These are phyloP conservation scores for Malassezia equina DNA, from an alignment of 1,284 basidiomycete genomes.

Conservation along the genomic window DNA sequence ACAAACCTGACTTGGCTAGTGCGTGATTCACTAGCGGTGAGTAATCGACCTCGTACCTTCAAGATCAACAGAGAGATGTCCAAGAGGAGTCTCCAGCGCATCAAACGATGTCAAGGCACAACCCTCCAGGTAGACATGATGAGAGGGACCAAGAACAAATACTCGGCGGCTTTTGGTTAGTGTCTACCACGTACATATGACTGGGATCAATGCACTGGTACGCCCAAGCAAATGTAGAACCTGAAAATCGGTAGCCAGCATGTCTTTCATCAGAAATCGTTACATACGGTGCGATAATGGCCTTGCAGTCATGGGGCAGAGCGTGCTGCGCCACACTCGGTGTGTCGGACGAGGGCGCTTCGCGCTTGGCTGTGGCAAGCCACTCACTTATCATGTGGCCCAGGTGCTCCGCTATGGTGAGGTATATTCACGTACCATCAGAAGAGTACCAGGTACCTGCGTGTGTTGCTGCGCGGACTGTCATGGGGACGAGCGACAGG, in stretches of 20 bases:
- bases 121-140: conserved; percentile 75
- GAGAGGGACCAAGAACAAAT: conserved; percentile 89
- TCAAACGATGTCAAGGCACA: conserved; percentile 72
- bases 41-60: conserved; percentile 56
- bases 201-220: conserved; percentile 75
- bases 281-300: conserved; percentile 85
- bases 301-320: conserved; percentile 58
- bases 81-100: conserved; percentile 75
- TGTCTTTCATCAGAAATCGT: conserved; percentile 53
- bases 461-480: conserved; percentile 10
- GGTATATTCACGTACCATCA: not conserved
- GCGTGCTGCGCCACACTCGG: conserved; percentile 6
- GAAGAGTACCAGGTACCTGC: conserved; percentile 15
- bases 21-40: conserved; percentile 57
- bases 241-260: conserved; percentile 91
- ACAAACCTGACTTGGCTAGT: conserved; percentile 61
- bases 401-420: not conserved
- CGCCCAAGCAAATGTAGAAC: conserved; percentile 86
- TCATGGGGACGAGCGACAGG: not conserved
- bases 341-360: not conserved
- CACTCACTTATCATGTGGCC: not conserved
- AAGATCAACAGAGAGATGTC: conserved; percentile 66
- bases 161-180: conserved; percentile 65
- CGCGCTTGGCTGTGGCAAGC: not conserved
- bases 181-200: conserved; percentile 57